Evolutionary conservation across 768 basidiomycete genomes (phyloP).

Genomic region (Sporobolomyces phaffii): DNA sequence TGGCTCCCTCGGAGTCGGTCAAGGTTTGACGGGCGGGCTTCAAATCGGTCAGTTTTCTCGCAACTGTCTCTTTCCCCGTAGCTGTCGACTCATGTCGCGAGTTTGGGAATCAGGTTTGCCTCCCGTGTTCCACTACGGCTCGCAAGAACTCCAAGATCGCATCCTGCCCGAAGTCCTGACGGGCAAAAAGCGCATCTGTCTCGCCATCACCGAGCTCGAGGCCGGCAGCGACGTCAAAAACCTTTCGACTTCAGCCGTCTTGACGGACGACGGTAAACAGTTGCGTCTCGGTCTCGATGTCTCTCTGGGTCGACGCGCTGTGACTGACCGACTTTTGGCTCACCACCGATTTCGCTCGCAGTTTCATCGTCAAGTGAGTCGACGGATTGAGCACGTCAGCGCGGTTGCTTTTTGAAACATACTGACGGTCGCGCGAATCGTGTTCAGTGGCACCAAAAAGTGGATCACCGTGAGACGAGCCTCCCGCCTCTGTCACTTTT

Average conservation of each 20-base stretch:
- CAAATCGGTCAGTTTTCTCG: constrained; percentile 28
- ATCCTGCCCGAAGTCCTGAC: constrained; percentile 37
- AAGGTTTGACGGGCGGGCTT: constrained; percentile 35
- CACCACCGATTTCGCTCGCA: too few relatives aligned
- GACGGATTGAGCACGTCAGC: too few relatives aligned
- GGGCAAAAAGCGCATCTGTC: constrained; percentile 41
- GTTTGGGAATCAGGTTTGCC: too few relatives aligned
- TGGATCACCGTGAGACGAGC: constrained; percentile 37
- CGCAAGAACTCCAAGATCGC: constrained; percentile 32
- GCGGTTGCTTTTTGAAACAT: too few relatives aligned
- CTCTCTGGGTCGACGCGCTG: too few relatives aligned
- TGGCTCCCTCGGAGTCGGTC: constrained; percentile 27
- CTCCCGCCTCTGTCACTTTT: not conserved
- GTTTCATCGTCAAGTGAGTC: constrained; percentile 16
- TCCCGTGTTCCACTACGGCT: constrained; percentile 37
- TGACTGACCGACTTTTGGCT: too few relatives aligned
- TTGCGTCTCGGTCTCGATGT: too few relatives aligned
- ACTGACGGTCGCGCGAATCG: too few relatives aligned
- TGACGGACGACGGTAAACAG: constrained; percentile 38
- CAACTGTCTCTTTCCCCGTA: too few relatives aligned
- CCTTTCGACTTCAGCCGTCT: constrained; percentile 37
- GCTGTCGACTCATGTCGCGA: too few relatives aligned
- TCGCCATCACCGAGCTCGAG: constrained; percentile 42
- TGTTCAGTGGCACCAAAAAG: constrained; percentile 27
- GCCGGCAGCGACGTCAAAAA: constrained; percentile 42